phyloP scores from a whole-genome alignment of 2,329 filamentous ascomycete species.

The Fusarium chaquense region DNA sequence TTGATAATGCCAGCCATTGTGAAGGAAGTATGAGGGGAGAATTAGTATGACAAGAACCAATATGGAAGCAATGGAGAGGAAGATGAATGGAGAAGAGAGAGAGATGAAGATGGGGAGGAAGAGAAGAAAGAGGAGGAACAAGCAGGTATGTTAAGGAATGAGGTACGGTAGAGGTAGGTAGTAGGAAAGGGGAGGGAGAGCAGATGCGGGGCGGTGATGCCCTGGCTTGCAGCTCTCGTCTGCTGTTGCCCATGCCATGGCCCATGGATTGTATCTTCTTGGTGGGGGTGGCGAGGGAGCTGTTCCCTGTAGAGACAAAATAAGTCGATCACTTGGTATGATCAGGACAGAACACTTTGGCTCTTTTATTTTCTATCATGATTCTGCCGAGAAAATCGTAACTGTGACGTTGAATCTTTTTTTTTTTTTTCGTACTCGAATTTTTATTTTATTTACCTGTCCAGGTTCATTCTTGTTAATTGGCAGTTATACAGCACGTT shows the following conservation, averaged over 20 bases:
- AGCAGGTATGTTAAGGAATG: conserved; percentile 40
- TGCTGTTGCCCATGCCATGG: conserved; percentile 3
- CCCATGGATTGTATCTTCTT: conserved; percentile 18
- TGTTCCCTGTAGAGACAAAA: conserved; percentile 18
- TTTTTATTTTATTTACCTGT: background rate
- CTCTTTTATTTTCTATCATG: conserved; percentile 16
- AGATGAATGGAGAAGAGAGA: background rate
- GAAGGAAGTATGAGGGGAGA: conserved; percentile 31
- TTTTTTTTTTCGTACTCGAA: background rate
- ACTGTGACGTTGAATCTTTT: conserved; percentile 30
- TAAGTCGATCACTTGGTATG: conserved; percentile 5
- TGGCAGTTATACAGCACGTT: conserved; percentile 1
- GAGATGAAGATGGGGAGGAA: conserved; percentile 12
- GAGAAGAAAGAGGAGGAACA: conserved; percentile 15
- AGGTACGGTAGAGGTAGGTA: conserved; percentile 24
- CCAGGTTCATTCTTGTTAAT: background rate
- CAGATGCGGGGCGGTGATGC: conserved; percentile 43
- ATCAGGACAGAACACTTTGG: conserved; percentile 1
- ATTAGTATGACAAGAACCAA: conserved; percentile 18
- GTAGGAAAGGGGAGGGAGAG: conserved; percentile 31
- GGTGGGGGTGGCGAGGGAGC: conserved; percentile 43
- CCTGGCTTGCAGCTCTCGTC: conserved; percentile 26
- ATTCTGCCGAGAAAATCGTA: conserved; percentile 21
- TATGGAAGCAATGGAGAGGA: conserved; percentile 11
- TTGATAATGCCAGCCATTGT: conserved; percentile 78